A percentile compares a stretch with the other conserved stretches of the same genome.
Evolutionary conservation across 768 basidiomycete species (phyloP).

Genomic region (Dendrothele bispora): DNA sequence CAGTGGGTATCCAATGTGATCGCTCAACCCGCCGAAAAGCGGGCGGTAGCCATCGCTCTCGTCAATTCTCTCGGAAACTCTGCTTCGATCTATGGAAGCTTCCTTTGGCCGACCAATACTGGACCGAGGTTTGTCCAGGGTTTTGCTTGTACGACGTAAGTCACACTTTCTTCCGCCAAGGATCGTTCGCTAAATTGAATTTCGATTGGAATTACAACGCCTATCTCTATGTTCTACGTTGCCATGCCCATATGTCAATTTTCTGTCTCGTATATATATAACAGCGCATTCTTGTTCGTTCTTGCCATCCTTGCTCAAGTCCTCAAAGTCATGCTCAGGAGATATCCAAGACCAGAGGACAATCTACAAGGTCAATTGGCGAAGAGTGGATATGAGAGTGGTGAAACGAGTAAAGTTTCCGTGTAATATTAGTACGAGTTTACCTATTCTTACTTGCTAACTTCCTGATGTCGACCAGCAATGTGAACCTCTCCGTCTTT

Average conservation of each 20-base stretch:
- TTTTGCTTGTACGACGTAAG: slow-evolving; percentile 24
- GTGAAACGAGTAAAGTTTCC: too few relatives aligned
- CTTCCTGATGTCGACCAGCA: too few relatives aligned
- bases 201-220: too few relatives aligned
- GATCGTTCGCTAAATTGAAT: slow-evolving; percentile 6
- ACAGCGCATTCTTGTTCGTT: slow-evolving; percentile 9
- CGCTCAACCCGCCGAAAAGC: slow-evolving; percentile 15
- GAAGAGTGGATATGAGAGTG: too few relatives aligned
- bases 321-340: slow-evolving; percentile 5
- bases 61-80: slow-evolving; percentile 29
- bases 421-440: too few relatives aligned
- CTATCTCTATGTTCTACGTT: too few relatives aligned
- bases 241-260: too few relatives aligned
- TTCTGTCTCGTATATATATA: too few relatives aligned
- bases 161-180: neutral
- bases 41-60: slow-evolving; percentile 29
- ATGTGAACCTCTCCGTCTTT: too few relatives aligned
- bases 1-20: slow-evolving; percentile 12
- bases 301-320: slow-evolving; percentile 12
- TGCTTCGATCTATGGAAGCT: slow-evolving; percentile 24
- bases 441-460: too few relatives aligned
- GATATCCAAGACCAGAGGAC: slow-evolving; percentile 4
- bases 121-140: slow-evolving; percentile 33
- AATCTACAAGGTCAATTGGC: too few relatives aligned
- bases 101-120: slow-evolving; percentile 26